Percentiles rank a stretch among this genome's conserved stretches.
These are phyloP conservation scores for Annulohypoxylon bovei DNA, from an alignment of 495 filamentous ascomycete genomes.

Conservation along the genomic window DNA sequence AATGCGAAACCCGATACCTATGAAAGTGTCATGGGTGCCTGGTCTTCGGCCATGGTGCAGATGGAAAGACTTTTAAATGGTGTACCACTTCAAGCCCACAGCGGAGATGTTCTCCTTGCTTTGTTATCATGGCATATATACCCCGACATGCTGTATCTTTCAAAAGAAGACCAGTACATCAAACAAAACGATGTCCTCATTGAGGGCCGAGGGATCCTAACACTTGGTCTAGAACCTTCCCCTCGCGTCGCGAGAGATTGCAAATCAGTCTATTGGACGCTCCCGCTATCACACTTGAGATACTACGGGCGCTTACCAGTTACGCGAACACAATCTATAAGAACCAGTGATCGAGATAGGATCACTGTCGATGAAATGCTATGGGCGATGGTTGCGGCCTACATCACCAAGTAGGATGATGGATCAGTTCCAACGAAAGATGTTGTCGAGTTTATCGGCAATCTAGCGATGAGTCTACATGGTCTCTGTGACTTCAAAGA, in stretches of 20 bases:
- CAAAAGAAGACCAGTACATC: not conserved
- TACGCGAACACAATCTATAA: not conserved
- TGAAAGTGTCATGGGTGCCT: constrained; percentile 44
- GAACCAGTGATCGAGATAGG: not conserved
- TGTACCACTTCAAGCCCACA: constrained; percentile 33
- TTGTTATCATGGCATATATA: constrained; percentile 54
- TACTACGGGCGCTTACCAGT: constrained; percentile 1
- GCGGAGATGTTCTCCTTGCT: constrained; percentile 45
- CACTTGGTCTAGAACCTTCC: not conserved
- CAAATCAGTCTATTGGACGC: constrained; percentile 1
- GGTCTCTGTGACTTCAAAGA: not conserved
- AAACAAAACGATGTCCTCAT: not conserved
- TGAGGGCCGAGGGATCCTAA: not conserved
- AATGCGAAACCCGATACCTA: constrained; percentile 35
- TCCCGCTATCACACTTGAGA: not conserved
- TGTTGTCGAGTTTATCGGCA: not conserved
- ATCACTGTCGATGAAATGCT: not conserved
- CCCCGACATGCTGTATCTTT: constrained; percentile 43
- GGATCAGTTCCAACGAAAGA: not conserved
- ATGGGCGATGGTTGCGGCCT: not conserved
- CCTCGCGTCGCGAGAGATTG: not conserved
- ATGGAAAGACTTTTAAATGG: constrained; percentile 30
- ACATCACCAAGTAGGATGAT: not conserved
- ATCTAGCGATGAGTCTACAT: not conserved
- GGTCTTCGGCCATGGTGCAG: constrained; percentile 39